Evolutionary conservation across 169 alveolate genomes (phyloP).

Genomic region (Plasmodium ovale): DNA sequence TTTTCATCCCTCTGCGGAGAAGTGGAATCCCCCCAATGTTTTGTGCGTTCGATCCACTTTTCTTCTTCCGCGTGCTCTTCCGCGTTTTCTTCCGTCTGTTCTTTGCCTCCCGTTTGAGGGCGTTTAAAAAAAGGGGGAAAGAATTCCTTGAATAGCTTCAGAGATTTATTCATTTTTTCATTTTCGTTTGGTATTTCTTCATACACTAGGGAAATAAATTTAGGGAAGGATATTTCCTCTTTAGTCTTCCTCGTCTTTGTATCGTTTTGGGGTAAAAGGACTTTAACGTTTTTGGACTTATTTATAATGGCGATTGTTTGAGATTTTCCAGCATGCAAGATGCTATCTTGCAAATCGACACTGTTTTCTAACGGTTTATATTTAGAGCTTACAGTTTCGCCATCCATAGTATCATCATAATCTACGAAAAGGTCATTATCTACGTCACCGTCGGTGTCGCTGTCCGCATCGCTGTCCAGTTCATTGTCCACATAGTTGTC

Average conservation of each 20-base stretch:
- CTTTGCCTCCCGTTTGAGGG: background rate
- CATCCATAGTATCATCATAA: background rate
- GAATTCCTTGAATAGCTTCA: slow-evolving; percentile 24
- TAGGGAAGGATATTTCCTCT: slow-evolving; percentile 24
- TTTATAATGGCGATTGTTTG: slow-evolving; percentile 36
- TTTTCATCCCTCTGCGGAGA: no score
- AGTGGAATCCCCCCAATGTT: background rate
- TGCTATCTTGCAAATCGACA: slow-evolving; percentile 30
- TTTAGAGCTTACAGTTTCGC: background rate
- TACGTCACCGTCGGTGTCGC: background rate
- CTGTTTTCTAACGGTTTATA: slow-evolving; percentile 1
- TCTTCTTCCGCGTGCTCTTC: background rate
- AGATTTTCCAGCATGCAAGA: slow-evolving; percentile 17
- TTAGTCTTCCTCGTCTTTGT: background rate
- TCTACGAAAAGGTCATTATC: background rate
- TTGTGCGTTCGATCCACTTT: background rate
- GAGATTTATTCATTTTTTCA: slow-evolving; percentile 25
- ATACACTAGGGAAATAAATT: slow-evolving; percentile 24
- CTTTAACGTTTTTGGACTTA: slow-evolving; percentile 52
- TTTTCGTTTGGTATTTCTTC: slow-evolving; percentile 25
- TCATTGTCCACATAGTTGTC: background rate
- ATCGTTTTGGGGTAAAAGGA: slow-evolving; percentile 11
- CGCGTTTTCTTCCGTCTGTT: background rate
- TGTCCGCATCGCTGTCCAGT: background rate
- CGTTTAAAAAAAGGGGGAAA: slow-evolving; percentile 22